Evolutionary conservation across 371 early-diverging fungal genomes (phyloP), one percentile per base, ranked within the genome.

Genomic region (Mucor irregularis): DNA sequence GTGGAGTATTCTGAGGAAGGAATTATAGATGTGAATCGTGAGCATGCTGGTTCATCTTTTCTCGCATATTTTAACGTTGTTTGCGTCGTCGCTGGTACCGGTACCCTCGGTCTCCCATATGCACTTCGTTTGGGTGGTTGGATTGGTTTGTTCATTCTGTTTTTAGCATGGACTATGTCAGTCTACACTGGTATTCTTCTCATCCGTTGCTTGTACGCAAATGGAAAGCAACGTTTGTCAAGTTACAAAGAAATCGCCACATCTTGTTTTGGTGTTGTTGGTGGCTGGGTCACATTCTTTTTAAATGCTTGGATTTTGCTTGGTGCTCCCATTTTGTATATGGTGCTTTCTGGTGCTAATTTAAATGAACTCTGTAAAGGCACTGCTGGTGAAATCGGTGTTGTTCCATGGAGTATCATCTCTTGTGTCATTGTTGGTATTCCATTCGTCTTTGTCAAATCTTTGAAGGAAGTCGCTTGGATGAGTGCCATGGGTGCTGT

Each of bases 41-140:
- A 58, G 9, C 53, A 66, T 24, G 61, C 53, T 5, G 69, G 69
- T 22, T 64, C 69, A 17, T 45, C 65, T 21, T 77, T 75, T 49
- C 64, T 71, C 9, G 80, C 86, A 11, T 86, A 83, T 52, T 76
- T 82, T 29, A 89, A 87, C 61, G 73, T 89, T 7, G 87, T 88
- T 73, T 87, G 91, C 69, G 87, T 91, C 5, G 82, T 90, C 9
- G 90, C 90, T 3, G 93, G 93, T 34, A 86, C 88, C 9, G 94
- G 94, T 24, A 83, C 90, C 21, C 79, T 93, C 14, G 91, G 91
- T 54, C 71, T 93, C 8, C 91, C 93, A 10, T 87, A 81, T 49
- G 88, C 91, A 5, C 71, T 92, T 29, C 78, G 76, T 76, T 83
- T 48, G 78, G 88, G 88, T 40, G 93, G 93, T 7, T 94, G 94